A percentile compares a stretch with the other conserved stretches of the same genome.
Conservation (phyloP, 495 filamentous ascomycete genomes). For the Mycothermus thermophilus region DNA sequence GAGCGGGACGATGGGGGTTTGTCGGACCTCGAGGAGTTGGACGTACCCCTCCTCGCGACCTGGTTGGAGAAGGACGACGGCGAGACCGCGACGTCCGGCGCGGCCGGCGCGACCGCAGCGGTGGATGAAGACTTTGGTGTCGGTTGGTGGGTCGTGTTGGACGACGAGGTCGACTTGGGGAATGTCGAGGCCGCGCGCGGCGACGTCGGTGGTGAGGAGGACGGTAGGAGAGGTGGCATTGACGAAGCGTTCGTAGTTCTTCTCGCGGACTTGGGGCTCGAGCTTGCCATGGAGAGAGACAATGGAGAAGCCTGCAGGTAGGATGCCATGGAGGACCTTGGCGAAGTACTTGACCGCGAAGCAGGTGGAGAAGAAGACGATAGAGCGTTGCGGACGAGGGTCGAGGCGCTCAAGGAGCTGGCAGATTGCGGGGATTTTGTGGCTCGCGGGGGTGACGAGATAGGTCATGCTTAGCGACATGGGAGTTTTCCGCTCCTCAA, state of each 20-base stretch:
- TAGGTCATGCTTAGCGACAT: conserved; percentile 86
- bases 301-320: conserved; percentile 49
- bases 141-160: conserved; percentile 80
- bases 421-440: conserved; percentile 62
- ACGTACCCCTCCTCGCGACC: conserved; percentile 83
- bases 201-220: conserved; percentile 51
- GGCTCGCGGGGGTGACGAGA: conserved; percentile 52
- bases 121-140: conserved; percentile 92
- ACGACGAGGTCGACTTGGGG: conserved; percentile 89
- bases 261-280: conserved; percentile 50
- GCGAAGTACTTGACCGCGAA: conserved; percentile 90
- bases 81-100: conserved; percentile 73
- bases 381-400: conserved; percentile 67
- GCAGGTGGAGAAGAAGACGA: conserved; percentile 88
- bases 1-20: conserved; percentile 66
- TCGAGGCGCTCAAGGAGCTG: conserved; percentile 54
- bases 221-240: conserved; percentile 55
- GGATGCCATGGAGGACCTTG: conserved; percentile 52
- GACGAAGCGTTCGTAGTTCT: conserved; percentile 37
- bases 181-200: conserved; percentile 82
- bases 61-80: conserved; percentile 69
- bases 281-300: conserved; percentile 85
- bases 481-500: conserved; percentile 77
- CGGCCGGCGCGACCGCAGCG: conserved; percentile 85
- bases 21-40: conserved; percentile 71